Conservation (phyloP, 1,284 basidiomycete species). For the Rhodotorula sp. region DNA sequence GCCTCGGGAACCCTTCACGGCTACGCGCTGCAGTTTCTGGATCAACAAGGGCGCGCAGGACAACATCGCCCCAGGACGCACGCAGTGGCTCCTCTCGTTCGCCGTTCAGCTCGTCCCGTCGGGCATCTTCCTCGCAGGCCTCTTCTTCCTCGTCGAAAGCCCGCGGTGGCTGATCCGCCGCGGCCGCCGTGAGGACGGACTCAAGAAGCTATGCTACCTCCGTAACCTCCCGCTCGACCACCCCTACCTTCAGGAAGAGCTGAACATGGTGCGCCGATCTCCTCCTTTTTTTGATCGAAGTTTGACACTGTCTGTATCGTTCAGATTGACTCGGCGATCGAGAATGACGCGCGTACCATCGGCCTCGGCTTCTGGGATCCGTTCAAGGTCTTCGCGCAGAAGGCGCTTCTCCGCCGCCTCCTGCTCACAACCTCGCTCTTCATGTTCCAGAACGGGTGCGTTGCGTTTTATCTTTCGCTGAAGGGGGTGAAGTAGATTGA, state of each 20-base stretch:
- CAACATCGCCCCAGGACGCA: slow-evolving; percentile 3
- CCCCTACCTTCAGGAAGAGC: slow-evolving; percentile 30
- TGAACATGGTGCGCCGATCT: slow-evolving; percentile 13
- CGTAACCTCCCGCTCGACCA: slow-evolving; percentile 23
- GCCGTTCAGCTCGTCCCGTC: slow-evolving; percentile 56
- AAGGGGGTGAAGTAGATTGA: background rate
- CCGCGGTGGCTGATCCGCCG: slow-evolving; percentile 65
- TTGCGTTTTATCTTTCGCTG: no score
- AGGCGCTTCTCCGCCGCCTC: slow-evolving; percentile 21
- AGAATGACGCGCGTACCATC: slow-evolving; percentile 33
- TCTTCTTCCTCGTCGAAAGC: slow-evolving; percentile 60
- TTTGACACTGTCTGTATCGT: no score
- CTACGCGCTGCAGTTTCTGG: slow-evolving; percentile 23
- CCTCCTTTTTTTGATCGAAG: background rate
- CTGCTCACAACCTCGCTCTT: slow-evolving; percentile 51
- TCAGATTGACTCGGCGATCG: slow-evolving; percentile 35
- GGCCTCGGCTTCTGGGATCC: slow-evolving; percentile 35
- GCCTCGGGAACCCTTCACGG: background rate
- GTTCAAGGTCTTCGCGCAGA: slow-evolving; percentile 29
- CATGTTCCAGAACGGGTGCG: slow-evolving; percentile 43
- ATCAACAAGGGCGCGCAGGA: slow-evolving; percentile 24
- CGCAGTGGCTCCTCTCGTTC: slow-evolving; percentile 24
- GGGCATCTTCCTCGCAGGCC: slow-evolving; percentile 57
- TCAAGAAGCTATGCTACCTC: slow-evolving; percentile 58
- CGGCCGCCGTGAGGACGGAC: slow-evolving; percentile 58